phyloP scores from a whole-genome alignment of 345 rosid genomes.

The Salix brachista region DNA sequence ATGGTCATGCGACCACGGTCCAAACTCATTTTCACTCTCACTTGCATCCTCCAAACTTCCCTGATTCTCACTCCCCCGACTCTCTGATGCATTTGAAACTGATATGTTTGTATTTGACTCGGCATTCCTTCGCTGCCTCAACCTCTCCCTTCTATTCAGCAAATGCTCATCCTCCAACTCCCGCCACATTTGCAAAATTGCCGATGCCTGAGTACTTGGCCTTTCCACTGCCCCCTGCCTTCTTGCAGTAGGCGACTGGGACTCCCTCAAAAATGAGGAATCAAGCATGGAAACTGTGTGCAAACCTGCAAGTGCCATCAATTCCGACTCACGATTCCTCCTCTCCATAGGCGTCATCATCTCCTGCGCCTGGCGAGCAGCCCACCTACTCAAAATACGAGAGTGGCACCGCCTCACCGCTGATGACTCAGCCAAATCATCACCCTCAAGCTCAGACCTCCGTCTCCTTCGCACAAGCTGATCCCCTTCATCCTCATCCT shows the following conservation, averaged over 20 bases:
- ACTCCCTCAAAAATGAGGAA: slow-evolving; percentile 87
- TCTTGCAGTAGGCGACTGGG: slow-evolving; percentile 68
- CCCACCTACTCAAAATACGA: slow-evolving; percentile 80
- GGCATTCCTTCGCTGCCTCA: slow-evolving; percentile 66
- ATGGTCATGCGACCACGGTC: slow-evolving; percentile 69
- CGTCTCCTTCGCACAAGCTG: slow-evolving; percentile 77
- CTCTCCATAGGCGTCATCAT: slow-evolving; percentile 97
- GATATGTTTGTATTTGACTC: slow-evolving; percentile 50
- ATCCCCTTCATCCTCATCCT: slow-evolving; percentile 74
- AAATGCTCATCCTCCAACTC: slow-evolving; percentile 97
- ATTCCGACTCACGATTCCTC: slow-evolving; percentile 90
- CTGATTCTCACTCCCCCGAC: slow-evolving; percentile 63
- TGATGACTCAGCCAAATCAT: slow-evolving; percentile 88
- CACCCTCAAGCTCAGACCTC: slow-evolving; percentile 84
- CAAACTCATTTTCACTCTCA: slow-evolving; percentile 87
- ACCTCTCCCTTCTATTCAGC: slow-evolving; percentile 73
- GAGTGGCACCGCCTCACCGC: slow-evolving; percentile 89
- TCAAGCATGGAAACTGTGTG: slow-evolving; percentile 97
- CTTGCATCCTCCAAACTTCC: slow-evolving; percentile 61
- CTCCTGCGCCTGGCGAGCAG: slow-evolving; percentile 96
- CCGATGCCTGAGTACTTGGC: slow-evolving; percentile 82
- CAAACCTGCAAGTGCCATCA: slow-evolving; percentile 93
- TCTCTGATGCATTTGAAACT: slow-evolving; percentile 47
- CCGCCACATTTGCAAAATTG: slow-evolving; percentile 97
- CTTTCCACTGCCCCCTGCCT: slow-evolving; percentile 73